Conservation (phyloP, 164 flowering plant species). For the Euptelea pleiosperma region DNA sequence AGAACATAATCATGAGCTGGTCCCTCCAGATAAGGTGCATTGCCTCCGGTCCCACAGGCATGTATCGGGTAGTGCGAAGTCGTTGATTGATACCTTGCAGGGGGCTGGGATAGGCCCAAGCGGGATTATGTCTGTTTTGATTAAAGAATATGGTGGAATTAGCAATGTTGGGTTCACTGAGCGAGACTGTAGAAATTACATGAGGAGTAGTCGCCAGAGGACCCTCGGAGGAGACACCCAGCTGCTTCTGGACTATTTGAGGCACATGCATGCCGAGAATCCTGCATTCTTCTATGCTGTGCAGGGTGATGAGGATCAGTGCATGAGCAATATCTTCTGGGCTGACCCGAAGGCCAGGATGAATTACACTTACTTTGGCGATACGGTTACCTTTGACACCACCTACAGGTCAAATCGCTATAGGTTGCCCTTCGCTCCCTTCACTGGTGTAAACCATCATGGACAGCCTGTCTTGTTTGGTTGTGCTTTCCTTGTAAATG, state of each 20-base stretch:
- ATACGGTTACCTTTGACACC: conserved; percentile 80
- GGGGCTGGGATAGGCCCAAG: conserved; percentile 42
- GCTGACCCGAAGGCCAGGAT: conserved; percentile 62
- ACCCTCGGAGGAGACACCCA: conserved; percentile 41
- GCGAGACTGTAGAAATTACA: conserved; percentile 37
- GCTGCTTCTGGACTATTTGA: conserved; percentile 29
- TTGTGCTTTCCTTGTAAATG: conserved; percentile 76
- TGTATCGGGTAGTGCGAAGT: conserved; percentile 34
- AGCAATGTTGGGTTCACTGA: conserved; percentile 40
- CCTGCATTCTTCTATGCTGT: conserved; percentile 63
- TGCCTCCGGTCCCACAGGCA: conserved; percentile 37
- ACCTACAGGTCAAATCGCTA: conserved; percentile 75
- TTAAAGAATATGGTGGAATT: conserved; percentile 36
- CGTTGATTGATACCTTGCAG: conserved; percentile 41
- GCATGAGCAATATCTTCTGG: conserved; percentile 68
- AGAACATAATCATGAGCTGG: conserved; percentile 38
- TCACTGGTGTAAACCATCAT: conserved; percentile 82
- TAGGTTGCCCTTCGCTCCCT: conserved; percentile 80
- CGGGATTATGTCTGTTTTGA: conserved; percentile 38
- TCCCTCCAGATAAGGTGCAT: conserved; percentile 34
- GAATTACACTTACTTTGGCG: conserved; percentile 72
- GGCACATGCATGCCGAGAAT: conserved; percentile 36
- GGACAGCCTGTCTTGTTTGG: conserved; percentile 85
- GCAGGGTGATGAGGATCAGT: conserved; percentile 65
- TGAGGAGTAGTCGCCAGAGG: conserved; percentile 37